Conservation (phyloP, 306 rosid species). For the Corylus avellana region DNA sequence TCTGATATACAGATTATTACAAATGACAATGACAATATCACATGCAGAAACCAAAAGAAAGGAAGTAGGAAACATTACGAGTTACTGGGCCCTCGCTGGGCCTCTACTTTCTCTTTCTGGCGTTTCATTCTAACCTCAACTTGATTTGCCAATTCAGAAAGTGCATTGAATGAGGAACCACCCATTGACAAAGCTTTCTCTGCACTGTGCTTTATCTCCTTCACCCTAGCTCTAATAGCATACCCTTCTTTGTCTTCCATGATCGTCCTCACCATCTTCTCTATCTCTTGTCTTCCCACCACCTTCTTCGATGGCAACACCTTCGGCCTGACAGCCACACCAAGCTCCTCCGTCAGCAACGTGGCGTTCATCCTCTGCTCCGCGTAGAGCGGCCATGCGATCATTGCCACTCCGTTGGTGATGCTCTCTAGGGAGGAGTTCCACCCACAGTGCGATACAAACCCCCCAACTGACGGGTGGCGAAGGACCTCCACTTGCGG, state of each 20-base stretch:
- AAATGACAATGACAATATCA: too few relatives aligned
- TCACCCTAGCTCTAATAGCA: conserved; percentile 23
- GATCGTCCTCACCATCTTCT: conserved; percentile 29
- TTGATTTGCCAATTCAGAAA: not conserved
- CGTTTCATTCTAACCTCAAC: not conserved
- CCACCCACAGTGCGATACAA: conserved; percentile 58
- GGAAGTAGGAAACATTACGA: too few relatives aligned
- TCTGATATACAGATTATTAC: too few relatives aligned
- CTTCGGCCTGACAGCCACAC: conserved; percentile 31
- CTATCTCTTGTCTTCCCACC: conserved; percentile 46
- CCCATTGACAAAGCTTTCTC: conserved; percentile 9
- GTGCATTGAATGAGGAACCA: conserved; percentile 34
- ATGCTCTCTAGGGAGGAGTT: conserved; percentile 51
- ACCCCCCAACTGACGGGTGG: conserved; percentile 49
- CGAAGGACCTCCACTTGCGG: conserved; percentile 41
- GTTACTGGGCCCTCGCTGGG: too few relatives aligned
- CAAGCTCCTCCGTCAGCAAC: conserved; percentile 44
- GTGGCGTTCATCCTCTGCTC: conserved; percentile 64
- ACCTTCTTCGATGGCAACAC: conserved; percentile 34
- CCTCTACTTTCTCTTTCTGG: not conserved
- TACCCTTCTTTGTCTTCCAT: conserved; percentile 17
- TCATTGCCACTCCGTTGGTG: conserved; percentile 44
- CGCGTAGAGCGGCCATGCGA: conserved; percentile 60
- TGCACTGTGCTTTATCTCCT: conserved; percentile 23
- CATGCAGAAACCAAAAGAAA: too few relatives aligned